phyloP scores from a whole-genome alignment of 306 rosid species.

The Vigna reflexopilosa region DNA sequence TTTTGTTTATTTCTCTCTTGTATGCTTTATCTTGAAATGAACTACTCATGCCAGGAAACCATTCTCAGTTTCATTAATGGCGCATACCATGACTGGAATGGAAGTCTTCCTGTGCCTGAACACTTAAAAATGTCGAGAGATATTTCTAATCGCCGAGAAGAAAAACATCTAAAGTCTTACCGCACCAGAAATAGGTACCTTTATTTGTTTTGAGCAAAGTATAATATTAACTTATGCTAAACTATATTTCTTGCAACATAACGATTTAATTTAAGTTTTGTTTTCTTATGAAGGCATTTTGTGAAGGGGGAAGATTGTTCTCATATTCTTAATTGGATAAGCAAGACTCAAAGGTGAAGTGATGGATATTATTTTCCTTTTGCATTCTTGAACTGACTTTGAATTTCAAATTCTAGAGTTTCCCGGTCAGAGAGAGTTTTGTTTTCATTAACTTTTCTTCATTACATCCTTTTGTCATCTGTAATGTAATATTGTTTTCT shows the following conservation, averaged over 20 bases:
- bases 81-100: slow-evolving; percentile 62
- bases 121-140: slow-evolving; percentile 69
- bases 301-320: slow-evolving; percentile 74
- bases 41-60: slow-evolving; percentile 63
- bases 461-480: neutral
- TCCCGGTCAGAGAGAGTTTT: slow-evolving; percentile 39
- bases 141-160: slow-evolving; percentile 57
- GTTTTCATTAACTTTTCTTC: slow-evolving; percentile 19
- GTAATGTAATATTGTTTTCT: neutral
- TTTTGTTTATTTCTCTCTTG: neutral
- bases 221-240: neutral
- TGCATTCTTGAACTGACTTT: slow-evolving; percentile 36
- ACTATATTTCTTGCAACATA: slow-evolving; percentile 23
- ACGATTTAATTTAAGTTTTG: slow-evolving; percentile 4
- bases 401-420: slow-evolving; percentile 25
- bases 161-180: slow-evolving; percentile 62
- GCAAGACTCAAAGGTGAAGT: slow-evolving; percentile 52
- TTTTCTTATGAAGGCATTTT: slow-evolving; percentile 66
- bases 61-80: slow-evolving; percentile 69
- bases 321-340: slow-evolving; percentile 78
- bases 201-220: neutral
- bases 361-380: neutral
- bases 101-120: slow-evolving; percentile 64
- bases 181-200: slow-evolving; percentile 72
- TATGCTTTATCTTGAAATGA: slow-evolving; percentile 37